Percentiles rank a stretch among this genome's conserved stretches.
Evolutionary conservation across 805 yeast species (phyloP).

Genomic region (Yarrowia sp.): DNA sequence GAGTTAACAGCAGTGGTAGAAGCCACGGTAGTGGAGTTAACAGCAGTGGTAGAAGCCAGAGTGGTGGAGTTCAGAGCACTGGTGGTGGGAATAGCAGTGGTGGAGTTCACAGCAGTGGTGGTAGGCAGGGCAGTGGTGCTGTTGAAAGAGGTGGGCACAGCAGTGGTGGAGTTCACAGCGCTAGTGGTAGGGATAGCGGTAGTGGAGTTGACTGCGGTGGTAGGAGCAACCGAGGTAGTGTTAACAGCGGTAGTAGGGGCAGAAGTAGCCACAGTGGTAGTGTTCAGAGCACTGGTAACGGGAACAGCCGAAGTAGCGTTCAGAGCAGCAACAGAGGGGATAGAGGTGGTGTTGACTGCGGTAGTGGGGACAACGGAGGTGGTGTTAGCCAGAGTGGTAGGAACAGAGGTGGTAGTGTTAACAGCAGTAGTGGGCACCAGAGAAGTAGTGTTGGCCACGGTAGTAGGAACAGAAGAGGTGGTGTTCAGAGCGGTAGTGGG

Average conservation of each 20-base stretch:
- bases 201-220: not conserved
- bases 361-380: not conserved
- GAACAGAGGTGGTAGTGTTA: not conserved
- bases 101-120: not conserved
- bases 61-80: not conserved
- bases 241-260: not conserved
- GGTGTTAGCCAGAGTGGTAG: not conserved
- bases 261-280: not conserved
- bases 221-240: not conserved
- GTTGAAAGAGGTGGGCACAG: not conserved
- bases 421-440: not conserved
- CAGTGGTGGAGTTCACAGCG: not conserved
- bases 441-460: too few relatives aligned
- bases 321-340: not conserved
- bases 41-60: not conserved
- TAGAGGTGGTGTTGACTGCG: too few relatives aligned
- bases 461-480: not conserved
- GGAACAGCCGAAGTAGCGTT: conserved; percentile 6
- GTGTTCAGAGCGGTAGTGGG: not conserved
- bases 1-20: not conserved
- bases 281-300: not conserved
- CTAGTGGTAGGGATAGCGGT: not conserved
- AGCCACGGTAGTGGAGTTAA: not conserved
- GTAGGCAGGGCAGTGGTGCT: not conserved
- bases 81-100: not conserved